These are phyloP conservation scores for Penicillium italicum DNA, from an alignment of 2,329 filamentous ascomycete genomes.

Conservation along the genomic window DNA sequence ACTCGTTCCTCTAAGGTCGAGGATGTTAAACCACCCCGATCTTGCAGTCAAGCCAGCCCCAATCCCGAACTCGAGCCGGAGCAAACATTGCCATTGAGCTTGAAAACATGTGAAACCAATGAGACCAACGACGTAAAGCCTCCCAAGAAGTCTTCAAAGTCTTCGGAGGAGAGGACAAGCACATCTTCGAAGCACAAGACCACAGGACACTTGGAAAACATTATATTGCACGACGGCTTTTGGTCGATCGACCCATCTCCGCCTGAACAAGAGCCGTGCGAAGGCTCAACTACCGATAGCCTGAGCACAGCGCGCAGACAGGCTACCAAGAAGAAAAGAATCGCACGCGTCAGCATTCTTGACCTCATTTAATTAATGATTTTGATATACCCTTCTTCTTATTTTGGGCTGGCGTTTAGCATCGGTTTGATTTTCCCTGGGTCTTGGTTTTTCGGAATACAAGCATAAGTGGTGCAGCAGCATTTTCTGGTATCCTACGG, in stretches of 20 bases:
- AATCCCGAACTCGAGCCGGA: neutral
- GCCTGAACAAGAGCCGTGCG: conserved; percentile 9
- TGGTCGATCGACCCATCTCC: conserved; percentile 20
- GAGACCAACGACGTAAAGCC: neutral
- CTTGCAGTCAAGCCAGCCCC: neutral
- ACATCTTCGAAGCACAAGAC: neutral
- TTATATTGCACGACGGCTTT: conserved; percentile 23
- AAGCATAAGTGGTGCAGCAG: neutral
- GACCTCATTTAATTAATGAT: conserved; percentile 25
- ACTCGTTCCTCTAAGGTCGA: neutral
- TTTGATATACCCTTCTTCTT: conserved; percentile 7
- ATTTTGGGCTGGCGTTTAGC: neutral
- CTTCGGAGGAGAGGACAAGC: neutral
- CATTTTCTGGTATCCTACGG: neutral
- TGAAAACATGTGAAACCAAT: neutral
- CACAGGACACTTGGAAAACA: conserved; percentile 17
- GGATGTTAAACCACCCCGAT: neutral
- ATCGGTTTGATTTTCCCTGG: neutral
- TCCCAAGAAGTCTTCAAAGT: neutral
- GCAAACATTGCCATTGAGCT: neutral
- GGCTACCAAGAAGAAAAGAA: conserved; percentile 26
- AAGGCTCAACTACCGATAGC: conserved; percentile 2
- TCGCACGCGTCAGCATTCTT: conserved; percentile 35
- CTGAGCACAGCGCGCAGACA: neutral
- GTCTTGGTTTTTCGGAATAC: neutral